phyloP scores from a whole-genome alignment of 2,329 filamentous ascomycete genomes.

The Colletotrichum theobromicola region DNA sequence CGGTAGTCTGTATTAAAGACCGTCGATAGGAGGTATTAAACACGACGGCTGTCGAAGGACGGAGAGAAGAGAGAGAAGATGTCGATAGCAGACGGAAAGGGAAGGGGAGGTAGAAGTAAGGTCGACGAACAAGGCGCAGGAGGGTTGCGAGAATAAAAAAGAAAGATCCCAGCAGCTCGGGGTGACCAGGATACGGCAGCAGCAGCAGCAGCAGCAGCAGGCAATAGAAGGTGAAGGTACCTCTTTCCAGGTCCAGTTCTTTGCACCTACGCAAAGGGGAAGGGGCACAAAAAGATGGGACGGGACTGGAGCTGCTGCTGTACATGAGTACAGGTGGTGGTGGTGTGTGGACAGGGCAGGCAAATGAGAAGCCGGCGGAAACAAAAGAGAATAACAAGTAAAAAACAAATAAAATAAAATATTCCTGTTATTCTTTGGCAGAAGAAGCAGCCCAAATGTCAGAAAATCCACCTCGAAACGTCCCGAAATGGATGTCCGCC shows the following conservation, averaged over 20 bases:
- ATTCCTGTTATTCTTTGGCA: neutral
- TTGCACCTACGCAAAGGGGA: neutral
- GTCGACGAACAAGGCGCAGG: neutral
- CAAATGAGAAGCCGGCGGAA: neutral
- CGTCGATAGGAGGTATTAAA: neutral
- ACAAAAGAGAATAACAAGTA: neutral
- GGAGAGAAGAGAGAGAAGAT: neutral
- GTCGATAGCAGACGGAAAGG: neutral
- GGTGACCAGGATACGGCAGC: neutral
- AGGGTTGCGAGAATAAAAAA: constrained; percentile 2
- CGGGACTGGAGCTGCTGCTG: neutral
- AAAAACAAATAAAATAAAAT: neutral
- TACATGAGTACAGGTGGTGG: neutral
- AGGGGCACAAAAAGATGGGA: neutral
- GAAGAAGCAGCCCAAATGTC: neutral
- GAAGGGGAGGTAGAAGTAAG: constrained; percentile 3
- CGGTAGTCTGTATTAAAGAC: neutral
- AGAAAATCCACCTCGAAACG: neutral
- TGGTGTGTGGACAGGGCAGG: neutral
- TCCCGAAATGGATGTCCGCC: constrained; percentile 1
- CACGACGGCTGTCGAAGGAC: neutral
- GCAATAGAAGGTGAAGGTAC: neutral
- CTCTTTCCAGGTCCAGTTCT: too few species aligned
- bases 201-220: neutral
- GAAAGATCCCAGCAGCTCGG: constrained; percentile 11